phyloP scores from a whole-genome alignment of 805 yeast species.

The Blastobotrys chiropterorum region DNA sequence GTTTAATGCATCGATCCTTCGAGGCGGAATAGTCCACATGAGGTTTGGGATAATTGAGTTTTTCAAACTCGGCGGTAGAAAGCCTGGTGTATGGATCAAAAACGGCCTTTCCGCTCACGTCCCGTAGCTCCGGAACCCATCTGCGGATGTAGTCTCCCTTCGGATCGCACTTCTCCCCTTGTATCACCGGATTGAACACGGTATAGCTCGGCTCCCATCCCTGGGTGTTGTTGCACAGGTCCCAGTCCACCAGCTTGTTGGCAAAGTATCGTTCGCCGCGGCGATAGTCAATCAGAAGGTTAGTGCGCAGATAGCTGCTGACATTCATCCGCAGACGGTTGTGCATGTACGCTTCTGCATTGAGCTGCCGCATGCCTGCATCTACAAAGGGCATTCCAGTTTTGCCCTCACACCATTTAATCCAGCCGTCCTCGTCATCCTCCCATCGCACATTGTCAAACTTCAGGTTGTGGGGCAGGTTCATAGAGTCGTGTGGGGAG shows the following conservation, averaged over 20 bases:
- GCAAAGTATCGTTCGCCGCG: slow-evolving; percentile 49
- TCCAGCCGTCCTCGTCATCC: slow-evolving; percentile 36
- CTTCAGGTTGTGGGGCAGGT: slow-evolving; percentile 42
- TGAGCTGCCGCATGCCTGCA: slow-evolving; percentile 50
- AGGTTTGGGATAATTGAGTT: no score
- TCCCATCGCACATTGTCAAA: slow-evolving; percentile 40
- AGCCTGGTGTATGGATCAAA: slow-evolving; percentile 38
- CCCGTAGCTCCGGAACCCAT: slow-evolving; percentile 46
- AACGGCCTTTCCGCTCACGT: slow-evolving; percentile 28
- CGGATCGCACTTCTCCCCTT: slow-evolving; percentile 44
- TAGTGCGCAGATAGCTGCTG: slow-evolving; percentile 46
- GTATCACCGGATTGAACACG: slow-evolving; percentile 47
- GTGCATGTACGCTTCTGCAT: slow-evolving; percentile 47
- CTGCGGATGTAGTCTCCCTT: slow-evolving; percentile 40
- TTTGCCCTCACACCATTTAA: slow-evolving; percentile 46
- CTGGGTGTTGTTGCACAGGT: slow-evolving; percentile 48
- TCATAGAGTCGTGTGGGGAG: slow-evolving; percentile 49
- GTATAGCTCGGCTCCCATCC: slow-evolving; percentile 62
- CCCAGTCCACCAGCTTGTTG: slow-evolving; percentile 45
- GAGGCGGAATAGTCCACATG: no score
- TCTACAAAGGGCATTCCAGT: slow-evolving; percentile 55
- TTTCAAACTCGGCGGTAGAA: no score
- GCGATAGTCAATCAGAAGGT: slow-evolving; percentile 49
- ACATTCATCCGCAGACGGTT: slow-evolving; percentile 51
- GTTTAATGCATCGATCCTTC: no score